Evolutionary conservation across 495 filamentous ascomycete genomes (phyloP), one percentile per base, ranked within the genome.

Genomic region (Xylaria intraflava): DNA sequence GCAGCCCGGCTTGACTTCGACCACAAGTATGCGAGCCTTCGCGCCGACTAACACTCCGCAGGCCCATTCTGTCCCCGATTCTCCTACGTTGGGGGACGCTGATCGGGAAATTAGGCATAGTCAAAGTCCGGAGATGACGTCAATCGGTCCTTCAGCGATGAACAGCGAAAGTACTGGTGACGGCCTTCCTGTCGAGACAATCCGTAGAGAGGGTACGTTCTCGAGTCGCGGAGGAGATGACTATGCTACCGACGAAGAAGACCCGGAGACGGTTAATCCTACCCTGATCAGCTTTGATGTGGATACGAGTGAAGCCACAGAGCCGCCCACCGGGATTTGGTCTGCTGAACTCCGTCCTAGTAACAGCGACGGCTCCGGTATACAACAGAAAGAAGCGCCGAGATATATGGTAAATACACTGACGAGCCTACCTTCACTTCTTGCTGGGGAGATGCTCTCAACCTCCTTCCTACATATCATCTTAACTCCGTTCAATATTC

Each of bases 201-300:
- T 61, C 35, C 67, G 69, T 29, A 69, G 66, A 45, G 62, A 56
- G 29, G 58, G 67, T 35, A 64, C 60, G 16, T 67, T 64, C 39
- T 69, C 67, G 9, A 61, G 53, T 36, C 49, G 62, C 11, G 64
- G 57, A 23, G 62, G 60, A 0, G 64, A 72, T 43, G 74, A 72
- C 16, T 75, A 73, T 24, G 72, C 55, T 3, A 73, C 68, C 12
- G 75, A 78, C 44, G 77, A 78, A 36, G 78, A 80, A 46, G 76
- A 78, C 23, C 54, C 61, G 16, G 76, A 80, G 27, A 57, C 72
- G 20, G 61, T 75, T 17, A 75, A 73, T 48, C 67, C 75, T 3
- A 79, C 77, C 0, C 58, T 81, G 1, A 79, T 81, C n/a, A 79
- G 73, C 49, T 80, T 81, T 43, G 78, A 81, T 58, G 77, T 81